These are phyloP conservation scores for Saccharomycopsis vini DNA, from an alignment of 805 yeast species.

Conservation along the genomic window DNA sequence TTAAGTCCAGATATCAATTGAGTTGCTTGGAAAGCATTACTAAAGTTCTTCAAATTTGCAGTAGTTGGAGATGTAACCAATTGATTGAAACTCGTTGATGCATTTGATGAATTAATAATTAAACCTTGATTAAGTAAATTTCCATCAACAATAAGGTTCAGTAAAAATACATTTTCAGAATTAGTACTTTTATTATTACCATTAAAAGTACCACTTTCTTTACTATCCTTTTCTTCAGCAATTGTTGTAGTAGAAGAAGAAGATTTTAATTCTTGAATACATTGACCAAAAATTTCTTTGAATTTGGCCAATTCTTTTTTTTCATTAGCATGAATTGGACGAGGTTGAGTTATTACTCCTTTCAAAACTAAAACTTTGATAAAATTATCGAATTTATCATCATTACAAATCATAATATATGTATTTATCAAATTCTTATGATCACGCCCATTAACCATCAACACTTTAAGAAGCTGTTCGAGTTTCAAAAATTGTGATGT, in stretches of 20 bases:
- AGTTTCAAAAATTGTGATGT: conserved; percentile 33
- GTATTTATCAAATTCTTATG: conserved; percentile 50
- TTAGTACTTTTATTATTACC: background rate
- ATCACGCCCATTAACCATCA: conserved; percentile 61
- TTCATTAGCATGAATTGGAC: conserved; percentile 26
- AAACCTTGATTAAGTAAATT: background rate
- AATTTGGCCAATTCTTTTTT: conserved; percentile 31
- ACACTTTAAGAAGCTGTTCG: conserved; percentile 59
- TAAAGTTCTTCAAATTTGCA: conserved; percentile 21
- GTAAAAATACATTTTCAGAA: background rate
- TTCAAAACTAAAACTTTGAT: conserved; percentile 56
- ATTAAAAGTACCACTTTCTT: background rate
- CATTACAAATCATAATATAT: conserved; percentile 61
- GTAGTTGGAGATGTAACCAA: conserved; percentile 23
- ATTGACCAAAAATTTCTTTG: conserved; percentile 32
- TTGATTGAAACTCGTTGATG: conserved; percentile 12
- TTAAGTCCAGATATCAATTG: conserved; percentile 6
- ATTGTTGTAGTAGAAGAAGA: background rate
- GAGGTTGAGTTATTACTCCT: conserved; percentile 31
- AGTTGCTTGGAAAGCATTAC: conserved; percentile 4
- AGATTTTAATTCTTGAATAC: conserved; percentile 20
- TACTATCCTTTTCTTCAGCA: background rate
- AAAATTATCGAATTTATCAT: conserved; percentile 53
- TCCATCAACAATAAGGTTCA: too few relatives aligned
- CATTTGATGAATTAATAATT: background rate